phyloP scores from a whole-genome alignment of 306 rosid species.

The Rosa persica region DNA sequence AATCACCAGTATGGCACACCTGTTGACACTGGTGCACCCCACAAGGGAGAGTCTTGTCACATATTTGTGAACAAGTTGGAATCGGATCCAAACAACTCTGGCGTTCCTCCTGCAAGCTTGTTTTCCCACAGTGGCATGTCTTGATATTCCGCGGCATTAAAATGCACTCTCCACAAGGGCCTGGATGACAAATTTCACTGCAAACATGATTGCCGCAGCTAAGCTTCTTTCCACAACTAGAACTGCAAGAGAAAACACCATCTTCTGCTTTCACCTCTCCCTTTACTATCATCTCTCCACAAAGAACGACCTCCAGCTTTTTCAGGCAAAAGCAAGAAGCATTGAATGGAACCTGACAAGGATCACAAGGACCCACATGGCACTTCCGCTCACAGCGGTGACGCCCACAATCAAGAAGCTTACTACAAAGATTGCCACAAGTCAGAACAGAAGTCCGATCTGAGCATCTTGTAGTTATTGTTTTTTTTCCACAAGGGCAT shows the following conservation, averaged over 20 bases:
- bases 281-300: slow-evolving; percentile 75
- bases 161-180: slow-evolving; percentile 65
- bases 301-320: slow-evolving; percentile 52
- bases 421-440: slow-evolving; percentile 79
- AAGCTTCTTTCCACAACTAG: slow-evolving; percentile 59
- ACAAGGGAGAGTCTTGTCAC: slow-evolving; percentile 64
- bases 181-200: slow-evolving; percentile 73
- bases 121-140: slow-evolving; percentile 86
- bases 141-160: slow-evolving; percentile 60
- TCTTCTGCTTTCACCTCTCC: slow-evolving; percentile 64
- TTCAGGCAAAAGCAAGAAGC: slow-evolving; percentile 85
- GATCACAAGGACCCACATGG: slow-evolving; percentile 84
- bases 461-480: slow-evolving; percentile 77
- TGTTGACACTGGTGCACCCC: slow-evolving; percentile 62
- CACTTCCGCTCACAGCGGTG: slow-evolving; percentile 64
- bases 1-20: slow-evolving; percentile 72
- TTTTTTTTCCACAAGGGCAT: slow-evolving; percentile 92
- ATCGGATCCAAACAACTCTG: slow-evolving; percentile 76
- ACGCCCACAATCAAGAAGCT: slow-evolving; percentile 74
- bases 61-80: slow-evolving; percentile 73
- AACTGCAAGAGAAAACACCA: slow-evolving; percentile 75
- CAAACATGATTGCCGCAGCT: slow-evolving; percentile 77
- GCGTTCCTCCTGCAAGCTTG: slow-evolving; percentile 64
- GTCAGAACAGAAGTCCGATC: slow-evolving; percentile 73
- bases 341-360: slow-evolving; percentile 56